Base-by-base conservation (phyloP, 1,139 yeast species). In the Geotrichum fermentans region DNA sequence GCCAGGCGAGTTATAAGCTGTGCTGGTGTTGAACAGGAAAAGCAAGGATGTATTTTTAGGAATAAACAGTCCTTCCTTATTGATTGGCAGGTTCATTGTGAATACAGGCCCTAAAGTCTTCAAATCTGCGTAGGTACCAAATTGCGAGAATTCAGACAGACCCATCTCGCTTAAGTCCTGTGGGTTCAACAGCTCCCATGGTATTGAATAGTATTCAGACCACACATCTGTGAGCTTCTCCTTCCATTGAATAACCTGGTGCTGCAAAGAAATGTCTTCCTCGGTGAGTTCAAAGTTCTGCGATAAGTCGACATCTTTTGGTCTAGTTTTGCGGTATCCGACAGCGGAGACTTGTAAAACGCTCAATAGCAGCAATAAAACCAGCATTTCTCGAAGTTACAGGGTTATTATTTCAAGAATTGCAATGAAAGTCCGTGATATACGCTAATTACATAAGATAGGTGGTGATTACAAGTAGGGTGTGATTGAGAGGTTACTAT, bases 11-110 rank as follows among this genome's bases (percentile, higher is more conserved):
- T 41, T 40, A 22, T 45, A 35, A 13, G 38, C 38, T 16, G 43
- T 29, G 35, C 54, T 51, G 21, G 58, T 54, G 41, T 60, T 60
- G 51, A 60, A 60, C 32, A 60, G 43, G 36, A 60, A 59, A 41
- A 60, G 37, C 38, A 60, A 47, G 1, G 60, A 53, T n/a, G 60
- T 51, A 40, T 60, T 54, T 13, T 45, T 30, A 8, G 63, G 63
- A n/a, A 60, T 50, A 13, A 51, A 52, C 13, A 57, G 46, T 1
- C 52, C 53, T 2, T 49, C 35, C 4, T 53, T 52, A 38, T 54
- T 52, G 8, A 49, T 43, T 6, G 57, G 54, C 17, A 53, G 43
- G 14, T 49, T 51, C 39, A 53, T 33, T 10, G 52, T 47, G 30
- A 58, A 52, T 4, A 52, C 29, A 17, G 52, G 52, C 14, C 59